Conservation (phyloP, 2,329 filamentous ascomycete genomes). For the Ceratocystis ficicola region DNA sequence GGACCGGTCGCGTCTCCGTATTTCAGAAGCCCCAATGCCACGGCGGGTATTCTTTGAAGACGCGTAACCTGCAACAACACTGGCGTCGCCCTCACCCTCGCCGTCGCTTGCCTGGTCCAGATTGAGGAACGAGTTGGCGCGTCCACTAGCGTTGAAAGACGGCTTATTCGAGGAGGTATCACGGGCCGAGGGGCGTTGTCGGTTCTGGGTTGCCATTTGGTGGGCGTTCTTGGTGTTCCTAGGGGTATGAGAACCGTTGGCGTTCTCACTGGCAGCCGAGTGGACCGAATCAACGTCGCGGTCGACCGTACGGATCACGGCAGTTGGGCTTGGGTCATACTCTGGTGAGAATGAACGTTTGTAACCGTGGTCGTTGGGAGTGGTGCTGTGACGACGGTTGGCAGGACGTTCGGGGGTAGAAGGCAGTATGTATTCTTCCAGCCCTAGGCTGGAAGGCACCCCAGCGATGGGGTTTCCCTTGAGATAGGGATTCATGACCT, state of each 20-base stretch:
- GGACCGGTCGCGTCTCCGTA: neutral
- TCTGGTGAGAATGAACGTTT: constrained; percentile 59
- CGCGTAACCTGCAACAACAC: neutral
- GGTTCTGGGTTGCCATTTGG: neutral
- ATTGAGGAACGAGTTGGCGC: constrained; percentile 40
- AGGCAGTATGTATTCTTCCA: constrained; percentile 19
- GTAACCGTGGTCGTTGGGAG: constrained; percentile 25
- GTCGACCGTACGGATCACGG: constrained; percentile 55
- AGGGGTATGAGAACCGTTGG: neutral
- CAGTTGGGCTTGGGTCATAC: constrained; percentile 59
- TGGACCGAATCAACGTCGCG: constrained; percentile 32
- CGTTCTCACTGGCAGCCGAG: constrained; percentile 23
- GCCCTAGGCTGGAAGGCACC: neutral
- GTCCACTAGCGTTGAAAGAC: constrained; percentile 28
- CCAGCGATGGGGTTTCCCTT: constrained; percentile 25
- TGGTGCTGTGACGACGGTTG: constrained; percentile 17
- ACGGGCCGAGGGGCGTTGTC: constrained; percentile 20
- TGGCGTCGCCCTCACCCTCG: constrained; percentile 29
- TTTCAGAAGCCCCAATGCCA: constrained; percentile 10
- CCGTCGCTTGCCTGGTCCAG: constrained; percentile 39
- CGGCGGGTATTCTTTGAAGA: neutral
- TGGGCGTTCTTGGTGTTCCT: neutral
- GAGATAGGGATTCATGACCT: constrained; percentile 80
- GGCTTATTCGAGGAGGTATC: constrained; percentile 31
- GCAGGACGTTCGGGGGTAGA: constrained; percentile 18